Evolutionary conservation across 176 grass and related monocot species (phyloP).

Genomic region (Triticum dicoccoides): DNA sequence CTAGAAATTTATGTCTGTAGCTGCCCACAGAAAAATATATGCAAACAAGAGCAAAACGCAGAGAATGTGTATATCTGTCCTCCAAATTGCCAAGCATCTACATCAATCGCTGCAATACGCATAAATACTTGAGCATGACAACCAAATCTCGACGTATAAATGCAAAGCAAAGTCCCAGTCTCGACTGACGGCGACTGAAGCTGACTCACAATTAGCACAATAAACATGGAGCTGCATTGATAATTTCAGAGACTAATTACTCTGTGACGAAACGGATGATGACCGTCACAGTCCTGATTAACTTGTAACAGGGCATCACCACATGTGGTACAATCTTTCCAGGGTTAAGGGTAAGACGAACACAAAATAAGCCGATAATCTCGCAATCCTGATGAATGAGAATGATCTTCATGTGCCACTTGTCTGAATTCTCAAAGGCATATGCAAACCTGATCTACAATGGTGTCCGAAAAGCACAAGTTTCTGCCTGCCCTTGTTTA

Average conservation of each 20-base stretch:
- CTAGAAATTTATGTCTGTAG: too few species aligned
- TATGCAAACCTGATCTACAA: background rate
- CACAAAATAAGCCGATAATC: background rate
- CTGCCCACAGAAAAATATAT: too few species aligned
- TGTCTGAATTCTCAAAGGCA: background rate
- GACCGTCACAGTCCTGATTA: background rate
- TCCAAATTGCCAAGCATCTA: background rate
- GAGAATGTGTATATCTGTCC: background rate
- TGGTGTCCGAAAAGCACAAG: background rate
- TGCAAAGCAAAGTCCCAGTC: conserved; percentile 36
- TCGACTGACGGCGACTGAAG: conserved; percentile 33
- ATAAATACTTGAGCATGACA: background rate
- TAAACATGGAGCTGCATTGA: background rate
- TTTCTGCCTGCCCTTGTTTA: background rate
- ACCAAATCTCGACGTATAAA: conserved; percentile 1
- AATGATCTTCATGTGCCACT: background rate
- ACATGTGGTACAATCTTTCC: background rate
- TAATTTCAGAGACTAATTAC: background rate
- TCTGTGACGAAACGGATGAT: background rate
- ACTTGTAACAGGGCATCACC: conserved; percentile 18
- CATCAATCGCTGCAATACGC: background rate
- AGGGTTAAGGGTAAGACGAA: background rate
- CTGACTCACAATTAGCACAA: background rate
- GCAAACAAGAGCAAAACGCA: background rate
- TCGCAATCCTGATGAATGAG: background rate